Conservation (phyloP, 192 early-diverging fungal genomes). For the Tieghemiomyces parasiticus region DNA sequence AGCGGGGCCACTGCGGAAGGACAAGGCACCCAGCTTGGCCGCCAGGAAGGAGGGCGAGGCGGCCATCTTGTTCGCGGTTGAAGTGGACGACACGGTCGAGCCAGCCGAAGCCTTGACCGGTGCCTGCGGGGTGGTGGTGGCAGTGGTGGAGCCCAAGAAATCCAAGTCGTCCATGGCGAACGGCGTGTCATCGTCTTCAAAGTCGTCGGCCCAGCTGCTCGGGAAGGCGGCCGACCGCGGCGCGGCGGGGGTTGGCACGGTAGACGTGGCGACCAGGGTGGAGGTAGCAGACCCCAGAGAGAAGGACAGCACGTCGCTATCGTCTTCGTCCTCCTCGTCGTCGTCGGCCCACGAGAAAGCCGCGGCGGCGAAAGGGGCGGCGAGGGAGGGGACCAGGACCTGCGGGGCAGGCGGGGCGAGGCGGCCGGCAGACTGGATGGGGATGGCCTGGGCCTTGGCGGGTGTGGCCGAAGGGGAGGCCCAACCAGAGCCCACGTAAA, state of each 20-base stretch:
- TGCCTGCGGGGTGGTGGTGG: background rate
- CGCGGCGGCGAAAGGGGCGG: slow-evolving; percentile 12
- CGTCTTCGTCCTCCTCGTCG: slow-evolving; percentile 18
- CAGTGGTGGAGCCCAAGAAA: background rate
- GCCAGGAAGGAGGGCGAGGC: background rate
- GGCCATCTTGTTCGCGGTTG: background rate
- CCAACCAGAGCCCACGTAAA: slow-evolving; percentile 15
- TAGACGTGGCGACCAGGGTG: background rate
- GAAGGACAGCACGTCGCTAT: background rate
- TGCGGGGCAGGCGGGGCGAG: background rate
- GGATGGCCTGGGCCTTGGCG: background rate
- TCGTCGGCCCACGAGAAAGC: slow-evolving; percentile 32
- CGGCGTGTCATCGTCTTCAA: background rate
- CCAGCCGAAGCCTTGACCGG: background rate
- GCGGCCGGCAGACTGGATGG: background rate
- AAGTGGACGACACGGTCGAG: background rate
- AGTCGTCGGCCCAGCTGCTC: slow-evolving; percentile 8
- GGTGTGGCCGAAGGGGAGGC: background rate
- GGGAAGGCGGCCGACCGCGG: background rate
- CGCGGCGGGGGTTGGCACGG: background rate
- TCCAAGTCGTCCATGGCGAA: background rate
- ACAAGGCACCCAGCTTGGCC: background rate
- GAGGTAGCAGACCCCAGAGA: background rate
- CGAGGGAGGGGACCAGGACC: slow-evolving; percentile 9
- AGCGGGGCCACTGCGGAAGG: too few relatives aligned